Evolutionary conservation across 164 flowering plant genomes (phyloP), one percentile per base, ranked within the genome.

Genomic region (Berberis vulgaris): DNA sequence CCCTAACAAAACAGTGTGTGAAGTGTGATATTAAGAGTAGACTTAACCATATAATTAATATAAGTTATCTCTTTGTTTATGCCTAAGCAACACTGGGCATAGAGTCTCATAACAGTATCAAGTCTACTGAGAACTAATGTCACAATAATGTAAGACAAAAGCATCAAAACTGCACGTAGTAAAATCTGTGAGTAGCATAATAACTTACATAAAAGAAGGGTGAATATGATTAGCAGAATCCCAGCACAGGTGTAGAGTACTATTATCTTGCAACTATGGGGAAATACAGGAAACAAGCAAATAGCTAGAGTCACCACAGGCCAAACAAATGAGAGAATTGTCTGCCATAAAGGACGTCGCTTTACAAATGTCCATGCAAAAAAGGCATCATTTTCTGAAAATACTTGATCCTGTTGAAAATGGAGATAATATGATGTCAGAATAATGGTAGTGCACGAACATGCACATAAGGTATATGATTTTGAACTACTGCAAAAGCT

Each of bases 261-360:
- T 26, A 91, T 62, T 54, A 94, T 75, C 80, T 94, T 94, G 87
- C 80, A 80, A 56, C 70, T 71, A 75, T 94, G 97, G 42, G 98
- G 98, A 78, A 91, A 91, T 52, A 94, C 91, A 69, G 98, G 97
- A 77, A 94, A 91, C 82, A 94, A 84, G 82, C 98, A 94, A 65
- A 88, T 88, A n/a, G 97, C 98, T 4, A 94, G 82, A 0, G 98
- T 94, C 81, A 87, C 77, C 64, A 94, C 86, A 46, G 97, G 98
- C 97, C 97, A 91, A 69, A 75, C 76, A 71, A 94, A 88, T 63
- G 98, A 87, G 65, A 94, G 89, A 73, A 94, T 83, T 7, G 98
- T 94, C 78, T 94, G 98, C 98, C 98, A 94, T 12, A 94, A 67
- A 4, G 98, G 98, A 43, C 80, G 70, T 55, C 89, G 73, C 68